phyloP scores from a whole-genome alignment of 2,329 filamentous ascomycete genomes.

The Curvularia hawaiiensis region DNA sequence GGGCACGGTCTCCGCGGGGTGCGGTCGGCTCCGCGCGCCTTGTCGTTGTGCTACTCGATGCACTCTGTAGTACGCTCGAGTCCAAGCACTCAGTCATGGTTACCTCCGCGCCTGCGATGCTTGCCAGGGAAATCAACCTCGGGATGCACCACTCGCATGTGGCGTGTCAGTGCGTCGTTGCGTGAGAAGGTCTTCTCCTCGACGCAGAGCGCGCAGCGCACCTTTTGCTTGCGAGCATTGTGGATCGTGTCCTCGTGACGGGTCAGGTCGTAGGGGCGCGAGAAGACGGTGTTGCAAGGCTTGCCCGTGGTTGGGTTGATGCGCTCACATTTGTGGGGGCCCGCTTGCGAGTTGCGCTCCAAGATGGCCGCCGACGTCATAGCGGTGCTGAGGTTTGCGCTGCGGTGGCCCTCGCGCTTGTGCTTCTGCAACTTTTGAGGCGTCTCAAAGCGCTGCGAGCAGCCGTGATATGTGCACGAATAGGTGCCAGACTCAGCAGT shows the following conservation, averaged over 20 bases:
- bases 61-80: background rate
- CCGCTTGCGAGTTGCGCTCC: slow-evolving; percentile 81
- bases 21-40: slow-evolving; percentile 23
- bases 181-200: slow-evolving; percentile 98
- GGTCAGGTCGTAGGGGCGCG: slow-evolving; percentile 93
- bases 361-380: slow-evolving; percentile 62
- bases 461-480: slow-evolving; percentile 94
- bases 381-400: slow-evolving; percentile 48
- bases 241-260: slow-evolving; percentile 98
- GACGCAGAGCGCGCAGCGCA: slow-evolving; percentile 88
- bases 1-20: slow-evolving; percentile 14
- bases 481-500: slow-evolving; percentile 85
- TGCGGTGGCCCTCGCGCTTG: slow-evolving; percentile 88
- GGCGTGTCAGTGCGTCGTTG: slow-evolving; percentile 90
- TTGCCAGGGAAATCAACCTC: slow-evolving; percentile 83
- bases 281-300: slow-evolving; percentile 93
- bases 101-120: slow-evolving; percentile 51
- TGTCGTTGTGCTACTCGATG: background rate
- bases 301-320: slow-evolving; percentile 96
- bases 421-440: slow-evolving; percentile 89
- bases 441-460: slow-evolving; percentile 84
- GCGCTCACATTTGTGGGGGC: slow-evolving; percentile 89
- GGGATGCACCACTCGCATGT: slow-evolving; percentile 93
- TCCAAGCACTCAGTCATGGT: slow-evolving; percentile 36
- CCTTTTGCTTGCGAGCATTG: slow-evolving; percentile 92